Percentiles rank a stretch among this genome's conserved stretches.
phyloP scores from a whole-genome alignment of 257 asterid species.

The Dorcoceras hygrometricum region DNA sequence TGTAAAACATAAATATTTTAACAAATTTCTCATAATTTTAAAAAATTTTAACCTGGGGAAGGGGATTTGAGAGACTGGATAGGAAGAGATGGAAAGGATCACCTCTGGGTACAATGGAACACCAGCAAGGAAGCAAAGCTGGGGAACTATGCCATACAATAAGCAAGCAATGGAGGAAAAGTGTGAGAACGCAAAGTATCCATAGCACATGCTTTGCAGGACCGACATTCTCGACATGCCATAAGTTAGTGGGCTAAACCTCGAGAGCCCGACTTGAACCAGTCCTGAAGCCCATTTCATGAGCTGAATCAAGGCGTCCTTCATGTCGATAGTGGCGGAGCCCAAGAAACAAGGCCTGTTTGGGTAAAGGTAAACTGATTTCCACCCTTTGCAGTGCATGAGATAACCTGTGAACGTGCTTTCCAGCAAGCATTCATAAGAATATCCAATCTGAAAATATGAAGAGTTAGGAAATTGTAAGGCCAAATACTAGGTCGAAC shows the following conservation, averaged over 20 bases:
- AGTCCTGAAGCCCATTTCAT: slow-evolving; percentile 70
- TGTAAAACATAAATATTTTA: neutral
- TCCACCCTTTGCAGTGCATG: slow-evolving; percentile 58
- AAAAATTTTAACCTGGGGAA: neutral
- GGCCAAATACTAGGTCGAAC: neutral
- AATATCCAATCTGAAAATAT: slow-evolving; percentile 62
- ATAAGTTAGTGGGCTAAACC: slow-evolving; percentile 49
- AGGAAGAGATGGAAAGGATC: neutral
- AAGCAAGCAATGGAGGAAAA: slow-evolving; percentile 42
- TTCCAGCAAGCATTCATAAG: slow-evolving; percentile 61
- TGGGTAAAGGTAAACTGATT: slow-evolving; percentile 54
- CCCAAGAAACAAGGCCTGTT: slow-evolving; percentile 59
- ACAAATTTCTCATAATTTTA: no score
- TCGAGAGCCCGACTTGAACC: slow-evolving; percentile 58
- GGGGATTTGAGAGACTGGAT: neutral
- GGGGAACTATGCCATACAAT: slow-evolving; percentile 48
- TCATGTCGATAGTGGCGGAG: slow-evolving; percentile 60
- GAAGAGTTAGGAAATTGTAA: neutral
- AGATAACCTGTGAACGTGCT: slow-evolving; percentile 62
- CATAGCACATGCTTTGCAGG: slow-evolving; percentile 57
- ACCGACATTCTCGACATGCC: slow-evolving; percentile 47
- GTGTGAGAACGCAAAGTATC: slow-evolving; percentile 42
- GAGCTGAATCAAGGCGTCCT: slow-evolving; percentile 55
- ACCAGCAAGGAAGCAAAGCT: slow-evolving; percentile 47
- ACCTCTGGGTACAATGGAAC: slow-evolving; percentile 65